Evolutionary conservation across 495 filamentous ascomycete species (phyloP).

Genomic region (Bathelium albidoporum): DNA sequence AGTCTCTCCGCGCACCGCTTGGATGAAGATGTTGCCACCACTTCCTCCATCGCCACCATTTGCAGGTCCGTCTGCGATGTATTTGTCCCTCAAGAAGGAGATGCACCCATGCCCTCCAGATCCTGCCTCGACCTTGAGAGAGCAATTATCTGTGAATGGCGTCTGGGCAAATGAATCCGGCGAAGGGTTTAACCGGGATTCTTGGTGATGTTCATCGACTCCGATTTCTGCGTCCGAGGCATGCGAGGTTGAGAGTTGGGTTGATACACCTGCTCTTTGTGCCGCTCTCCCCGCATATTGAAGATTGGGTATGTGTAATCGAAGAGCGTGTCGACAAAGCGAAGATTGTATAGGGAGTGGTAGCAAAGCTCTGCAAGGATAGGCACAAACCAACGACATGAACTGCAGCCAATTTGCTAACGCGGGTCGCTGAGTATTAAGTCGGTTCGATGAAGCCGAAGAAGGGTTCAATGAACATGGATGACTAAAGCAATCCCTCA

Average conservation of each 20-base stretch:
- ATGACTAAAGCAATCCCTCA: too few relatives aligned
- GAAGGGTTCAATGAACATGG: too few relatives aligned
- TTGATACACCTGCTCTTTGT: constrained; percentile 5
- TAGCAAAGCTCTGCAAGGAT: neutral
- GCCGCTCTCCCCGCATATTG: neutral
- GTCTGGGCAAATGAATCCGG: constrained; percentile 73
- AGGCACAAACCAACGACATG: neutral
- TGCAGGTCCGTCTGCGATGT: constrained; percentile 75
- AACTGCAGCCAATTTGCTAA: neutral
- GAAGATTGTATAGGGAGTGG: neutral
- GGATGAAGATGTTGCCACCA: constrained; percentile 88
- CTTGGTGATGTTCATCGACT: constrained; percentile 15
- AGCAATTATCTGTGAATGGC: constrained; percentile 78
- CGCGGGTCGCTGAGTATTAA: neutral
- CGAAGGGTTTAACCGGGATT: constrained; percentile 60
- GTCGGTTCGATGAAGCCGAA: neutral
- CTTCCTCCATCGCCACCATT: constrained; percentile 92
- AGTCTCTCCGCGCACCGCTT: constrained; percentile 80
- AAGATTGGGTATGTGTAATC: neutral
- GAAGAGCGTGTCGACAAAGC: neutral
- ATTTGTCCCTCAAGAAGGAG: constrained; percentile 85
- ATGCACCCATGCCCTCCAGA: constrained; percentile 83
- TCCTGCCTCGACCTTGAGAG: constrained; percentile 64
- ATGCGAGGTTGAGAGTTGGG: constrained; percentile 1
- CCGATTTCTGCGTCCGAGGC: neutral